Evolutionary conservation across 2,329 filamentous ascomycete species (phyloP), one percentile per base, ranked within the genome.

Genomic region (Aaosphaeria pasadenensis): DNA sequence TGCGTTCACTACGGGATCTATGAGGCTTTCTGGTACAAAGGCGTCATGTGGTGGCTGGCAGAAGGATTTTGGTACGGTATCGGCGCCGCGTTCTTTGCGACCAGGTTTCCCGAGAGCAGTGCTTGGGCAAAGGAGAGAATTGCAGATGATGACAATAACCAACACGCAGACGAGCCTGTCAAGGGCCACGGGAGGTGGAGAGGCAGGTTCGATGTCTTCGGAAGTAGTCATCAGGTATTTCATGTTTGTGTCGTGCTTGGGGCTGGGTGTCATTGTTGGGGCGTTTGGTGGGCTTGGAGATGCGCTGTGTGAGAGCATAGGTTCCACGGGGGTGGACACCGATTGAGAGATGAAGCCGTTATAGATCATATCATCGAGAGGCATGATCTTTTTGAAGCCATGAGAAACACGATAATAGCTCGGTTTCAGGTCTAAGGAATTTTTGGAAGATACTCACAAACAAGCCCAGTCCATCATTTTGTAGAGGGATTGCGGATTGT

Each of bases 31-130:
- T 41, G 49, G 9, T 42, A 53, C 31, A 49, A 48, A 28, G 57
- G 57, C 1, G 53, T 55, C 4, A 55, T 54, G 44, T 60, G 56
- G 55, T 60, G 56, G 56, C 43, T 55, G 4, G 51, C 51, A n/a
- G 57, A 60, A 46, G 57, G 56, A 13, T 30, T 54, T 1, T 58
- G 55, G 51, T 60, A 60, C 39, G 56, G 48, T n/a, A 11, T 58
- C 4, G 57, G 57, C 3, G 57, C 54, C 7, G 30, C 42, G 33
- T 57, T 60, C 36, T 60, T 60, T 45, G 47, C 51, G 32, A 55
- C 31, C 5, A 36, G 57, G 40, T 53, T 49, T 32, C 57, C 57
- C 11, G 57, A 60, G 42, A 46, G 47, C n/a, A 48, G 39, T 43
- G 43, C 43, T 5, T 55, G 45, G 48, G 33, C 38, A 9, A 45